Conservation (phyloP, 331 rosid genomes). For the Pyracantha coccinea region DNA sequence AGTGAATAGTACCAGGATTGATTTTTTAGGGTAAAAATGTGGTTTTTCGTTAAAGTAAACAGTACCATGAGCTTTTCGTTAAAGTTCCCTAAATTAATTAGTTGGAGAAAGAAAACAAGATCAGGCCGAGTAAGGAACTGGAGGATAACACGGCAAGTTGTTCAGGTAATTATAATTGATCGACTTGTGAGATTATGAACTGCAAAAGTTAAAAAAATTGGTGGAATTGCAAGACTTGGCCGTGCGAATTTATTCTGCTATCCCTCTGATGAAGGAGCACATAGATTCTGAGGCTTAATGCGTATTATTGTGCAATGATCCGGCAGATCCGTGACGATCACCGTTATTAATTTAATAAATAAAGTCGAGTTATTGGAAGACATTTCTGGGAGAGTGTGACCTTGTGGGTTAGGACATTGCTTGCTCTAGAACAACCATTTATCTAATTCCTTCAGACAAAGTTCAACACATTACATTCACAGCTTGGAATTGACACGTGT, state of each 20-base stretch:
- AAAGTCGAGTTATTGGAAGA: not conserved
- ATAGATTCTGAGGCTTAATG: not conserved
- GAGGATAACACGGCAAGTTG: constrained; percentile 30
- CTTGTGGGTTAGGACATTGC: too few relatives aligned
- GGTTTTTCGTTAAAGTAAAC: too few relatives aligned
- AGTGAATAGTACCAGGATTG: too few relatives aligned
- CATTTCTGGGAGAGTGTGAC: too few relatives aligned
- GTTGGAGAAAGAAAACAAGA: constrained; percentile 20
- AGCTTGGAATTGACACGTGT: too few relatives aligned
- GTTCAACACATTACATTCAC: too few relatives aligned
- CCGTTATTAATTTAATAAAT: not conserved
- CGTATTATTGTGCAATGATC: too few relatives aligned
- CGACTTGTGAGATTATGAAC: constrained; percentile 7
- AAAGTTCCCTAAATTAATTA: constrained; percentile 18
- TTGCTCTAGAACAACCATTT: too few relatives aligned
- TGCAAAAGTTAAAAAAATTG: constrained; percentile 30
- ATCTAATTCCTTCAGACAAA: too few relatives aligned
- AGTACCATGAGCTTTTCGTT: too few relatives aligned
- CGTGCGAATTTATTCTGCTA: constrained; percentile 15
- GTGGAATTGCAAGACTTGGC: constrained; percentile 36
- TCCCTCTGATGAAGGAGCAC: not conserved
- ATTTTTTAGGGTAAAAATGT: too few relatives aligned
- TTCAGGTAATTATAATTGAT: constrained; percentile 20
- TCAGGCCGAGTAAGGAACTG: constrained; percentile 35
- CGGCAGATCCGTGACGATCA: too few relatives aligned